Percentiles rank a stretch among this genome's conserved stretches.
phyloP scores from a whole-genome alignment of 2,329 filamentous ascomycete species.

The Sporothrix humicola region DNA sequence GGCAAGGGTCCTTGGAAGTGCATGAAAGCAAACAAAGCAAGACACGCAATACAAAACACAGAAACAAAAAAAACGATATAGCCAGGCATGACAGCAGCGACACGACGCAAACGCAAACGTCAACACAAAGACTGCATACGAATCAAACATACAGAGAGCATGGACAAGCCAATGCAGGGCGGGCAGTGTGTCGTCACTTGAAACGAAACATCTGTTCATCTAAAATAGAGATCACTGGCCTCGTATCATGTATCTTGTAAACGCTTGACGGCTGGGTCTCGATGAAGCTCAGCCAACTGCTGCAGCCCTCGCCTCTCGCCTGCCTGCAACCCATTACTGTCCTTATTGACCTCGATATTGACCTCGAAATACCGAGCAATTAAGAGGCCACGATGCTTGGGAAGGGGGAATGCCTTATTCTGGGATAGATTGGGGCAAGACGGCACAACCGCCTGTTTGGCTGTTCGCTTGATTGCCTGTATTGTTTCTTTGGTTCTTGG shows the following conservation, averaged over 20 bases:
- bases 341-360: background rate
- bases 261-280: background rate
- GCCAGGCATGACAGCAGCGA: background rate
- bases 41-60: background rate
- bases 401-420: slow-evolving; percentile 12
- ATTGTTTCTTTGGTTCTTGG: background rate
- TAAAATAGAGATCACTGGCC: background rate
- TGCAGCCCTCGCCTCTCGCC: background rate
- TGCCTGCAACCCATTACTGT: background rate
- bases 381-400: background rate
- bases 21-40: slow-evolving; percentile 9
- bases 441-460: slow-evolving; percentile 27
- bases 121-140: background rate
- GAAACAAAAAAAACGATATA: too few relatives aligned
- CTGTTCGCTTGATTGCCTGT: slow-evolving; percentile 22
- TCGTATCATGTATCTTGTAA: background rate
- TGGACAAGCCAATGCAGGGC: background rate
- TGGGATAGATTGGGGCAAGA: slow-evolving; percentile 13
- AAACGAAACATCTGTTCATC: slow-evolving; percentile 27
- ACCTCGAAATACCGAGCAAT: slow-evolving; percentile 5
- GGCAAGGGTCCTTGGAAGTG: slow-evolving; percentile 16
- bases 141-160: background rate
- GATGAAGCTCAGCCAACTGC: background rate
- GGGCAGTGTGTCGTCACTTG: slow-evolving; percentile 25
- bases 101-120: slow-evolving; percentile 16